Evolutionary conservation across 2,329 filamentous ascomycete species (phyloP).

Genomic region (Massarina eburnea): DNA sequence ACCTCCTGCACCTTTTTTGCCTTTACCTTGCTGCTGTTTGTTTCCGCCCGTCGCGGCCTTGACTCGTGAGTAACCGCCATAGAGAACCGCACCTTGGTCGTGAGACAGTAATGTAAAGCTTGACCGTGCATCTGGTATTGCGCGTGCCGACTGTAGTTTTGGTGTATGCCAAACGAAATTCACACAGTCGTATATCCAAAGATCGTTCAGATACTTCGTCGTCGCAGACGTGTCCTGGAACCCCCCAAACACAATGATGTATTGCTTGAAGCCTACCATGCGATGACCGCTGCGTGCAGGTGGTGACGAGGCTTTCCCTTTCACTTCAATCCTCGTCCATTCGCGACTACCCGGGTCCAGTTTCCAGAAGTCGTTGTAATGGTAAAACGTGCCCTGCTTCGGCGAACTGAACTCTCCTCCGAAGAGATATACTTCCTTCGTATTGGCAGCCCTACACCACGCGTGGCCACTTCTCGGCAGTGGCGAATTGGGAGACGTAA

Average conservation of each 20-base stretch:
- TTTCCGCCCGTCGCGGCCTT: conserved; percentile 66
- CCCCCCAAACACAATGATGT: conserved; percentile 91
- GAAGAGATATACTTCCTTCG: conserved; percentile 84
- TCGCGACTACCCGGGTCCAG: conserved; percentile 82
- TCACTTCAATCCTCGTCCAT: conserved; percentile 85
- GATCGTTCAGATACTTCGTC: conserved; percentile 88
- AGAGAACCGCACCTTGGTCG: conserved; percentile 85
- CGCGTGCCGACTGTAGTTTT: conserved; percentile 71
- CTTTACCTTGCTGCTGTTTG: conserved; percentile 54
- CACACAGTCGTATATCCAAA: conserved; percentile 94
- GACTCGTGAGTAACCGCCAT: conserved; percentile 89
- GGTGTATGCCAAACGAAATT: conserved; percentile 85
- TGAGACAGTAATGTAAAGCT: conserved; percentile 92
- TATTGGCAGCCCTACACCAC: conserved; percentile 87
- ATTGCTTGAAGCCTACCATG: conserved; percentile 97
- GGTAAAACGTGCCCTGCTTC: conserved; percentile 97
- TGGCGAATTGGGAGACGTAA: conserved; percentile 89
- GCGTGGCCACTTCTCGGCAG: conserved; percentile 90
- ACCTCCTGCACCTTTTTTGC: conserved; percentile 50
- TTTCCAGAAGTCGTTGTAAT: conserved; percentile 98
- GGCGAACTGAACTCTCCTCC: conserved; percentile 96
- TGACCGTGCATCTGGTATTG: conserved; percentile 87
- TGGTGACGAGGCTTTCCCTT: conserved; percentile 76
- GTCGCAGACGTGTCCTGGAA: conserved; percentile 97
- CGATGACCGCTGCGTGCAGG: conserved; percentile 87